Conservation (phyloP, 108 stramenopile genomes). For the Stephanodiscus minutulus region DNA sequence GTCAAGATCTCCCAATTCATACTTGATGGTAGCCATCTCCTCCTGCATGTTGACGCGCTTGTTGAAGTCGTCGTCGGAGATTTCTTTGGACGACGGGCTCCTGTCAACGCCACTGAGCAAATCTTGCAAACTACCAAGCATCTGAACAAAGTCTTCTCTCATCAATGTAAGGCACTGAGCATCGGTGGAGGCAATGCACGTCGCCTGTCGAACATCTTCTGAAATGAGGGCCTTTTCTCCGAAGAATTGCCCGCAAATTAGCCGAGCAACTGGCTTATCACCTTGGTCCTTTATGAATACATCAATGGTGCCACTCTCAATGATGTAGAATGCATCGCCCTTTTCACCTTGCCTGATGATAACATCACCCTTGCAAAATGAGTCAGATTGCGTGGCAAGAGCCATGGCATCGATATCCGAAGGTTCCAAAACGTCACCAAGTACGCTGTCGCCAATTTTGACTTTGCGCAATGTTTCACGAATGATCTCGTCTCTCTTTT, state of each 20-base stretch:
- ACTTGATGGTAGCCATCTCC: conserved; percentile 18
- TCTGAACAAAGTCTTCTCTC: conserved; percentile 72
- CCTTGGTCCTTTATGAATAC: conserved; percentile 64
- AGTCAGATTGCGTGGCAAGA: conserved; percentile 56
- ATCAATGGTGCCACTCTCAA: conserved; percentile 75
- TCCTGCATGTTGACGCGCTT: conserved; percentile 1
- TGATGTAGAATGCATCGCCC: conserved; percentile 89
- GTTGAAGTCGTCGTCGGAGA: neutral
- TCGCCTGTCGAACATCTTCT: conserved; percentile 75
- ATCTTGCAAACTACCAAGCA: conserved; percentile 77
- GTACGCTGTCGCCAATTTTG: conserved; percentile 62
- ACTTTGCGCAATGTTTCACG: conserved; percentile 76
- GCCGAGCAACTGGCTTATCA: conserved; percentile 55
- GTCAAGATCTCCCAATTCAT: conserved; percentile 51
- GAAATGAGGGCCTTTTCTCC: conserved; percentile 85
- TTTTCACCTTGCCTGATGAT: conserved; percentile 89
- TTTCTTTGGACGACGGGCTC: conserved; percentile 1
- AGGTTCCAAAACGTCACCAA: conserved; percentile 62
- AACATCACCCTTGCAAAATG: conserved; percentile 72
- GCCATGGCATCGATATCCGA: conserved; percentile 74
- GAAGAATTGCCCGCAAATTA: conserved; percentile 82
- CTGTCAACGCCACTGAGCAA: conserved; percentile 47
- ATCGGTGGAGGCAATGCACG: conserved; percentile 69
- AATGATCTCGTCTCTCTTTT: conserved; percentile 63
- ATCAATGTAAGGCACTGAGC: conserved; percentile 53